These are phyloP conservation scores for Pseudocercospora pini-densiflorae DNA, from an alignment of 2,329 filamentous ascomycete genomes.

Conservation along the genomic window DNA sequence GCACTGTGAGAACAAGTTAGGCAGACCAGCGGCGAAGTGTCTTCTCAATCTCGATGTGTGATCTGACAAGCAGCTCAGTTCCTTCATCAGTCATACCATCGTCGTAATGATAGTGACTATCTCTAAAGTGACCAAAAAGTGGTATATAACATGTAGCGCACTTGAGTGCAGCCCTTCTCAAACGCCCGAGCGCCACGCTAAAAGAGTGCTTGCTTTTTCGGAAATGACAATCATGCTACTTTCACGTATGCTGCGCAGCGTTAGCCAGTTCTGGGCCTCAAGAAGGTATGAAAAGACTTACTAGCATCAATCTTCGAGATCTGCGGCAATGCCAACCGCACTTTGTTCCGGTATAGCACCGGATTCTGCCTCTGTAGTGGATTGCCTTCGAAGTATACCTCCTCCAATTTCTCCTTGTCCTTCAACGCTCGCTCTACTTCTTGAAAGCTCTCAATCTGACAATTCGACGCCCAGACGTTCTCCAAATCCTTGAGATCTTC, in stretches of 20 bases:
- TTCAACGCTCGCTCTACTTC: constrained; percentile 79
- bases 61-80: background rate
- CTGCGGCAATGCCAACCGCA: constrained; percentile 83
- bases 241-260: constrained; percentile 2
- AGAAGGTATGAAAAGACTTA: constrained; percentile 60
- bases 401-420: constrained; percentile 79
- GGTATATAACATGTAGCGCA: background rate
- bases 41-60: background rate
- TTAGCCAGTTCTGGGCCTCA: background rate
- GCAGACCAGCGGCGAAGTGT: background rate
- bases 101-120: background rate
- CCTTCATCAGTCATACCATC: background rate
- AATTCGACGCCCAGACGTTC: constrained; percentile 95
- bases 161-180: background rate
- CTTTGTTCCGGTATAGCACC: constrained; percentile 93
- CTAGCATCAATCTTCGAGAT: constrained; percentile 95
- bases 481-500: constrained; percentile 72
- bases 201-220: background rate
- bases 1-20: background rate
- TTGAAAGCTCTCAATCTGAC: constrained; percentile 75
- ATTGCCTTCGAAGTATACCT: constrained; percentile 96
- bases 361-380: constrained; percentile 79
- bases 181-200: constrained; percentile 5
- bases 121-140: background rate
- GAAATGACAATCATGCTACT: background rate